phyloP scores from a whole-genome alignment of 2,329 filamentous ascomycete species.

The Cordyceps tenuipes region DNA sequence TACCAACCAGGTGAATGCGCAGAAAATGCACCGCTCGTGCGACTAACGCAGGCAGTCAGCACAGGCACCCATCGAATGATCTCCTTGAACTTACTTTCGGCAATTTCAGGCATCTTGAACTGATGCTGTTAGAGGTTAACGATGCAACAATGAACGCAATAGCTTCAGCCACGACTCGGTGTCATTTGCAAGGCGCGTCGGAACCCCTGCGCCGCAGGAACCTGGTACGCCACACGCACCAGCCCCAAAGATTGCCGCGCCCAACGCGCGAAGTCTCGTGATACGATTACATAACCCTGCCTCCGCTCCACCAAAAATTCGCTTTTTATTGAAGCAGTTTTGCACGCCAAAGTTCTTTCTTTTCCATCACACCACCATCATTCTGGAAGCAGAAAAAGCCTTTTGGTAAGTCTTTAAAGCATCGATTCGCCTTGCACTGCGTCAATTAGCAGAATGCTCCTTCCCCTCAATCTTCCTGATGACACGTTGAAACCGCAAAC shows the following conservation, averaged over 20 bases:
- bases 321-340: constrained; percentile 20
- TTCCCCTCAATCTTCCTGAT: constrained; percentile 47
- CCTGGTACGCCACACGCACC: background rate
- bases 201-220: background rate
- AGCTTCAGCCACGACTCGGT: background rate
- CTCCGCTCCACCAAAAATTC: constrained; percentile 10
- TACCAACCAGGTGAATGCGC: constrained; percentile 73
- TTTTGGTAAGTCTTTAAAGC: constrained; percentile 19
- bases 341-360: constrained; percentile 18
- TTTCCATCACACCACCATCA: constrained; percentile 12
- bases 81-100: constrained; percentile 38
- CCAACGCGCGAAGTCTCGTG: constrained; percentile 27
- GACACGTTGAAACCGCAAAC: constrained; percentile 81
- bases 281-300: constrained; percentile 18
- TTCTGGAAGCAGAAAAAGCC: constrained; percentile 15
- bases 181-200: background rate
- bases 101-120: constrained; percentile 52
- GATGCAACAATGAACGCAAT: background rate
- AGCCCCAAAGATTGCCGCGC: background rate
- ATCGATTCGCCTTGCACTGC: background rate
- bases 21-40: constrained; percentile 82
- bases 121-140: background rate
- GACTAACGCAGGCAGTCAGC: constrained; percentile 39
- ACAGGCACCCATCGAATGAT: background rate
- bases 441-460: constrained; percentile 9